Conservation (phyloP, 2,329 filamentous ascomycete genomes). For the Cercospora janseana region DNA sequence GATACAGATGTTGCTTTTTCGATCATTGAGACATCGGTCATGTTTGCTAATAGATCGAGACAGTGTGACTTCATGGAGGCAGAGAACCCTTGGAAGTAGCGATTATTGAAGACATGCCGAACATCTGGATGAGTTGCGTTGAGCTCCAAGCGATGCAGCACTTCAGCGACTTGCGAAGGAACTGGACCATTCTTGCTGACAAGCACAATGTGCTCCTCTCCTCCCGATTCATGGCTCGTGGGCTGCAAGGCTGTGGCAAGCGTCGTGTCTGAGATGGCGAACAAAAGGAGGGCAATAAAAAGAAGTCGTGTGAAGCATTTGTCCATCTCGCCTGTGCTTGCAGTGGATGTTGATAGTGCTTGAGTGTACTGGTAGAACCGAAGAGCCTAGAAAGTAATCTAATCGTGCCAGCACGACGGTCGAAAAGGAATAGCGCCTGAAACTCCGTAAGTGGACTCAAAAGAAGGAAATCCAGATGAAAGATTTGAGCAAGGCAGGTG, state of each 20-base stretch:
- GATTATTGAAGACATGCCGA: conserved; percentile 43
- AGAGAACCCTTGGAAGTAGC: conserved; percentile 42
- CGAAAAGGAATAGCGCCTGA: neutral
- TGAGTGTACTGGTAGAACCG: neutral
- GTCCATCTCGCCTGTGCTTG: neutral
- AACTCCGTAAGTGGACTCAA: conserved; percentile 3
- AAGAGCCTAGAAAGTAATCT: neutral
- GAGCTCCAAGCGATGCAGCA: conserved; percentile 40
- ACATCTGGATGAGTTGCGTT: conserved; percentile 41
- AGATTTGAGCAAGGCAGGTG: neutral
- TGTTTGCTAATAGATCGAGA: conserved; percentile 40
- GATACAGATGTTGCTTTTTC: conserved; percentile 39
- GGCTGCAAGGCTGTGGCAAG: neutral
- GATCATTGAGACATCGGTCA: conserved; percentile 43
- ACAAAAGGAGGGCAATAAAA: neutral
- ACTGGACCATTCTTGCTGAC: conserved; percentile 36
- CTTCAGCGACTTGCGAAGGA: conserved; percentile 38
- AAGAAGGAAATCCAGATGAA: neutral
- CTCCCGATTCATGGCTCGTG: conserved; percentile 27
- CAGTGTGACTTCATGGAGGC: conserved; percentile 44
- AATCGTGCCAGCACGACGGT: conserved; percentile 1
- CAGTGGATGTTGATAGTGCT: neutral
- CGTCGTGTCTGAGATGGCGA: neutral
- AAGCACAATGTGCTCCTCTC: conserved; percentile 40
- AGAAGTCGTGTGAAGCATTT: neutral